Conservation (phyloP, 1,284 basidiomycete species). For the Mrakiaceae sp. region DNA sequence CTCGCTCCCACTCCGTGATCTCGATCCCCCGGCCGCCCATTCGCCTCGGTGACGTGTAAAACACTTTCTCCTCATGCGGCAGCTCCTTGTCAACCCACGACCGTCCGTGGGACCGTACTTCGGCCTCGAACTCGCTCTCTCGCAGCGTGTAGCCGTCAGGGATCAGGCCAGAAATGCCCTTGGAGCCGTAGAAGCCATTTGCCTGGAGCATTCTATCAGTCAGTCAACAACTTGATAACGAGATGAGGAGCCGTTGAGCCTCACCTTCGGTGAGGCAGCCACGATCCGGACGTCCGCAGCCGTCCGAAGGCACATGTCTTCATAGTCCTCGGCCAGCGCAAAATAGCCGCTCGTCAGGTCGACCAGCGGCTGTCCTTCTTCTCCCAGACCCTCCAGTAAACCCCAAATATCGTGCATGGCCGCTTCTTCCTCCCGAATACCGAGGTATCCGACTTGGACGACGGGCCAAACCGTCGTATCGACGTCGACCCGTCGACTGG, state of each 20-base stretch:
- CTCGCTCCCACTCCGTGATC: constrained; percentile 73
- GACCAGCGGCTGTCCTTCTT: constrained; percentile 23
- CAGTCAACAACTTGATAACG: too few species aligned
- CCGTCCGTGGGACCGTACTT: constrained; percentile 45
- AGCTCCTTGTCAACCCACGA: constrained; percentile 34
- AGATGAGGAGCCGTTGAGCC: constrained; percentile 19
- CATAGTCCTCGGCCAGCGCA: constrained; percentile 72
- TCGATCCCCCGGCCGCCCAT: constrained; percentile 44
- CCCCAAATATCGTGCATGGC: constrained; percentile 34
- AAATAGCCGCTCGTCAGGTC: constrained; percentile 94
- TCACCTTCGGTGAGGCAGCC: constrained; percentile 73
- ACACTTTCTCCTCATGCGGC: too few species aligned
- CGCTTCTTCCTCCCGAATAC: constrained; percentile 67
- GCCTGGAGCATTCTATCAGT: constrained; percentile 43
- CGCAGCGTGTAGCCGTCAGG: constrained; percentile 90
- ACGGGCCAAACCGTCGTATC: constrained; percentile 62
- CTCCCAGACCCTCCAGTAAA: constrained; percentile 8
- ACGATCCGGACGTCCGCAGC: constrained; percentile 57
- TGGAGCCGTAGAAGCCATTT: constrained; percentile 88
- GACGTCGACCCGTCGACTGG: constrained; percentile 26
- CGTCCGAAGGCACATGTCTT: constrained; percentile 51
- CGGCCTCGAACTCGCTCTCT: constrained; percentile 70
- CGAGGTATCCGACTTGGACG: constrained; percentile 74
- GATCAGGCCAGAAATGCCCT: constrained; percentile 79
- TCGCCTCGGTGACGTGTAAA: neutral